Percentiles rank a stretch among this genome's conserved stretches.
Evolutionary conservation across 768 basidiomycete species (phyloP).

Genomic region (Lentinula edodes): DNA sequence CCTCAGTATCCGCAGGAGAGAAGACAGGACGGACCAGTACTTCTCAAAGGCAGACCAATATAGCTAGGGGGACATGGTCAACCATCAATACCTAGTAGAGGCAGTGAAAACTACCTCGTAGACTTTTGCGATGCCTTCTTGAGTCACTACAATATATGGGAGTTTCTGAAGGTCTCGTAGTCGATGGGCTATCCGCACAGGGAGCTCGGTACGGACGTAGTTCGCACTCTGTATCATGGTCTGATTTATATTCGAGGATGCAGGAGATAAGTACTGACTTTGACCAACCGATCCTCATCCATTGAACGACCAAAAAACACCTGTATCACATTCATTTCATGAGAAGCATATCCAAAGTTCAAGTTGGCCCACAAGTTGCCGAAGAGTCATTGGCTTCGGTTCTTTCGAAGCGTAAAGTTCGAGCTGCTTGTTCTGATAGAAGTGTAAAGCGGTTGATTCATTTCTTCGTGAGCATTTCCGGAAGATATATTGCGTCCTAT

Average conservation of each 20-base stretch:
- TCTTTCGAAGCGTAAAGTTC: constrained; percentile 75
- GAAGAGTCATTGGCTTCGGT: constrained; percentile 65
- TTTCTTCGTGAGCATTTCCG: neutral
- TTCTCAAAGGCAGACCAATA: constrained; percentile 88
- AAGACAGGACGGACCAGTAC: constrained; percentile 28
- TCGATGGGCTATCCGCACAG: constrained; percentile 83
- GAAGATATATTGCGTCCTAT: neutral
- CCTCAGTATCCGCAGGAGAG: constrained; percentile 2
- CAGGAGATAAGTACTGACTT: constrained; percentile 34
- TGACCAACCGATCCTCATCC: constrained; percentile 72
- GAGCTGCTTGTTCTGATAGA: constrained; percentile 80
- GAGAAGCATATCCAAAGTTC: neutral
- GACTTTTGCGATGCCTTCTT: constrained; percentile 76
- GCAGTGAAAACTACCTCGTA: constrained; percentile 52
- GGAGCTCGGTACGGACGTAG: constrained; percentile 85
- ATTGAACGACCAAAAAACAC: constrained; percentile 85
- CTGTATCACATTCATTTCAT: constrained; percentile 27
- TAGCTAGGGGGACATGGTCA: constrained; percentile 37
- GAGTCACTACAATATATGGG: constrained; percentile 82
- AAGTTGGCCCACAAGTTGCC: constrained; percentile 60
- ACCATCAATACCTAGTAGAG: neutral
- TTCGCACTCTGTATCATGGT: constrained; percentile 58
- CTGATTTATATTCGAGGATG: neutral
- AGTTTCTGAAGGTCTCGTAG: constrained; percentile 81
- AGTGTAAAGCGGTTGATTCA: constrained; percentile 45